Base-by-base conservation (phyloP, 768 basidiomycete genomes). In the Nidularia sp. region DNA sequence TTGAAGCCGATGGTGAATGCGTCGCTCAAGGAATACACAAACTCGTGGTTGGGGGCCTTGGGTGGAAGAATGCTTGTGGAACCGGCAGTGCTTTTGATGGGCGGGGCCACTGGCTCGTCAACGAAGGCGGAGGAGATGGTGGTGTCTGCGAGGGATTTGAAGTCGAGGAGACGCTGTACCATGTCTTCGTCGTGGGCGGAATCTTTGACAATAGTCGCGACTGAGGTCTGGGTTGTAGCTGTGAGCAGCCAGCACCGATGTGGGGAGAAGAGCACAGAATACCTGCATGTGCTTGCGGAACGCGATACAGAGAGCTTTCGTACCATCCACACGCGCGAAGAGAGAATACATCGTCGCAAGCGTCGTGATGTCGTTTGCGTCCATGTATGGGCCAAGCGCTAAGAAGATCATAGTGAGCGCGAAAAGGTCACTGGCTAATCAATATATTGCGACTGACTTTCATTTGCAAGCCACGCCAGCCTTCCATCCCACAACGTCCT, bases 1-100 rank as follows among this genome's bases (percentile, higher is more conserved):
- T 85, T 85, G 73, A 94, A 93, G 22, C 87, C 90, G 31, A 60
- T 70, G 2, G 77, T 67, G 66, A 95, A 94, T 0, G 87, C 87
- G 50, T 90, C 87, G 1, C 72, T 72, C 8, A 88, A 71, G 1
- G 88, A 87, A 54, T 90, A 87, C 3, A 71, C 57, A 62, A 90
- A 90, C 4, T 81, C 76, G 47, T 75, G 65, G 61, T 83, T 79
- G 1, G 76, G 69, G 8, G 64, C 68, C 54, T 65, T 70, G n/a
- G 53, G 53, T 4, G 71, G 63, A 12, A 67, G 47, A 1, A 68
- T 45, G 39, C 72, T 72, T 1, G 70, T 66, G 2, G 73, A 67
- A 29, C 25, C 25, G 25, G 57, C 39, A 0, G 57, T 60, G 33
- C 45, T 41, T 29, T 29, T 29, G 25, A 4, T 29, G 35, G 55